A percentile compares a stretch with the other conserved stretches of the same genome.
phyloP scores from a whole-genome alignment of 2,329 filamentous ascomycete genomes.

The Pseudogymnoascus sp. region DNA sequence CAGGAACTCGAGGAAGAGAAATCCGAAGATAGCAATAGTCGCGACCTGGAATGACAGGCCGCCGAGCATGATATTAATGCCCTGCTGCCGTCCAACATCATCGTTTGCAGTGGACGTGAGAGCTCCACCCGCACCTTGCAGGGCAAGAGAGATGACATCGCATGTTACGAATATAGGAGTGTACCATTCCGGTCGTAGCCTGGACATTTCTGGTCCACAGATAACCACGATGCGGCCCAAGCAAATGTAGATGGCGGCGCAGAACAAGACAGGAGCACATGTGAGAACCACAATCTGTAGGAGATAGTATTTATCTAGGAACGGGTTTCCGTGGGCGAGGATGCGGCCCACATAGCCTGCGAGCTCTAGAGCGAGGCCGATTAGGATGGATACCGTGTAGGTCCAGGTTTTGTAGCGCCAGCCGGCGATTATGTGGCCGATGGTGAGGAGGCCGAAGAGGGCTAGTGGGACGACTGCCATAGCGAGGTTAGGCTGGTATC shows the following conservation, averaged over 20 bases:
- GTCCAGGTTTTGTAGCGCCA: constrained; percentile 22
- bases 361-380: constrained; percentile 50
- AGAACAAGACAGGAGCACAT: constrained; percentile 58
- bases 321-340: constrained; percentile 49
- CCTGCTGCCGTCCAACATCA: constrained; percentile 36
- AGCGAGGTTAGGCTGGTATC: constrained; percentile 47
- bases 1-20: constrained; percentile 45
- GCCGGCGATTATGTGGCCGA: constrained; percentile 34
- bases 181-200: constrained; percentile 42
- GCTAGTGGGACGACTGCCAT: constrained; percentile 48
- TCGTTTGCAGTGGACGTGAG: constrained; percentile 45
- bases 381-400: constrained; percentile 44
- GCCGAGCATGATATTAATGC: constrained; percentile 54
- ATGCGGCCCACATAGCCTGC: constrained; percentile 55
- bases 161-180: constrained; percentile 57
- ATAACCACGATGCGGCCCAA: constrained; percentile 45
- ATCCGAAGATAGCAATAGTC: constrained; percentile 50
- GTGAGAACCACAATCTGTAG: constrained; percentile 58
- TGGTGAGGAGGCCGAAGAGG: constrained; percentile 42
- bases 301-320: constrained; percentile 41
- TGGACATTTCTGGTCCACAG: constrained; percentile 44
- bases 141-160: constrained; percentile 54
- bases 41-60: constrained; percentile 57
- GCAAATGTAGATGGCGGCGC: constrained; percentile 59
- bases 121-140: constrained; percentile 56